Conservation (phyloP, 2,329 filamentous ascomycete genomes). For the Colletotrichum sp. region DNA sequence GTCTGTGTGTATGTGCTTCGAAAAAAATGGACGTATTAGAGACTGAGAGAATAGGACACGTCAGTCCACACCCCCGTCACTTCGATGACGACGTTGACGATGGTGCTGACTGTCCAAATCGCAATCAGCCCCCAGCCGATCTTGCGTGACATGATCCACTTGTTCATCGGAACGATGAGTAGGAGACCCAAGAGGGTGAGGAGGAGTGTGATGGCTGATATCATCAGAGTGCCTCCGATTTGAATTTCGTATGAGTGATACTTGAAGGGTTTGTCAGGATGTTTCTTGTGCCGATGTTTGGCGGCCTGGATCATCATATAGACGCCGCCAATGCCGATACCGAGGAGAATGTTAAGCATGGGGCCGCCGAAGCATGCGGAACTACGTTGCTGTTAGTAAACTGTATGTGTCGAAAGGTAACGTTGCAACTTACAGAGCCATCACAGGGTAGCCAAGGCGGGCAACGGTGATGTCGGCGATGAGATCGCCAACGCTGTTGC, state of each 20-base stretch:
- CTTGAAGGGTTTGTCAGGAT: slow-evolving; percentile 67
- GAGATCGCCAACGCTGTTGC: slow-evolving; percentile 92
- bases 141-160: slow-evolving; percentile 82
- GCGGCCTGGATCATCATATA: slow-evolving; percentile 83
- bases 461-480: slow-evolving; percentile 96
- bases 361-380: slow-evolving; percentile 98
- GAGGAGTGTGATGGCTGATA: slow-evolving; percentile 84
- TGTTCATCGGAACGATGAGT: slow-evolving; percentile 81
- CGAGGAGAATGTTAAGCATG: slow-evolving; percentile 95
- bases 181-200: slow-evolving; percentile 80
- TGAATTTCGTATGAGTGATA: slow-evolving; percentile 84
- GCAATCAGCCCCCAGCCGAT: slow-evolving; percentile 83
- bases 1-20: neutral
- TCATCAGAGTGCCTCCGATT: slow-evolving; percentile 83
- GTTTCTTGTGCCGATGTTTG: slow-evolving; percentile 67
- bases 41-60: slow-evolving; percentile 28
- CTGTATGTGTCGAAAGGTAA: neutral
- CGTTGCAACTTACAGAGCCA: slow-evolving; percentile 70
- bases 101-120: slow-evolving; percentile 81
- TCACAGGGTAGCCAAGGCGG: slow-evolving; percentile 91
- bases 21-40: neutral
- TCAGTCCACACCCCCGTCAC: slow-evolving; percentile 60
- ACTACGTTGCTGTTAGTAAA: slow-evolving; percentile 39
- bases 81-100: slow-evolving; percentile 83
- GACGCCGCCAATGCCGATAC: slow-evolving; percentile 88